These are phyloP conservation scores for Bryum argenteum DNA, from an alignment of 225 moss, liverwort and hornwort species.

Conservation along the genomic window DNA sequence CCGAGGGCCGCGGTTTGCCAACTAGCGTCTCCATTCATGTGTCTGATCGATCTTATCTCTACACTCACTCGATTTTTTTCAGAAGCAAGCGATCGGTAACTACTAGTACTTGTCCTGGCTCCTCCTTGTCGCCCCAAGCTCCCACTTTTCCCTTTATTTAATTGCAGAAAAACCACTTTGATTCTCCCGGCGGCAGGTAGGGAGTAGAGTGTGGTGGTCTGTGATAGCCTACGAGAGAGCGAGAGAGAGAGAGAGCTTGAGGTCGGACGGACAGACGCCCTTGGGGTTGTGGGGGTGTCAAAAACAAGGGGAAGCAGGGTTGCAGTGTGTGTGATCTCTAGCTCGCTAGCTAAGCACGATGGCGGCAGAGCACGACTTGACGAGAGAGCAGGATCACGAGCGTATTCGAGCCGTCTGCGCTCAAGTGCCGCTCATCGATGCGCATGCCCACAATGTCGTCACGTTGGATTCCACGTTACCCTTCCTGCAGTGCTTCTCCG, in stretches of 20 bases:
- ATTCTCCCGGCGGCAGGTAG: no score
- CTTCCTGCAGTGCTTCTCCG: slow-evolving; percentile 80
- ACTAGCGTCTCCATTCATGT: no score
- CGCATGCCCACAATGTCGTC: slow-evolving; percentile 96
- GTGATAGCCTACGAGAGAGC: no score
- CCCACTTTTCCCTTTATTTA: neutral
- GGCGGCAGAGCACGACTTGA: slow-evolving; percentile 45
- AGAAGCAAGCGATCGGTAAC: slow-evolving; percentile 19
- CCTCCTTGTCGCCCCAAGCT: neutral
- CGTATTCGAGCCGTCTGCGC: slow-evolving; percentile 71
- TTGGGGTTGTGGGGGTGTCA: slow-evolving; percentile 27
- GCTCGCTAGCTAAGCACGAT: slow-evolving; percentile 14
- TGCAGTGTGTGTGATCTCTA: neutral
- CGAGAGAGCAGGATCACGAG: slow-evolving; percentile 57
- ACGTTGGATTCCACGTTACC: slow-evolving; percentile 70
- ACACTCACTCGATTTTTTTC: slow-evolving; percentile 21
- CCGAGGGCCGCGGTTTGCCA: neutral
- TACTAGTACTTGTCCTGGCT: slow-evolving; percentile 9
- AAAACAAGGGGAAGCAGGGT: slow-evolving; percentile 6
- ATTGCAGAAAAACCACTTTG: neutral
- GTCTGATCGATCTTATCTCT: slow-evolving; percentile 38
- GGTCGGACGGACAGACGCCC: no score
- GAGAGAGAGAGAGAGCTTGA: no score
- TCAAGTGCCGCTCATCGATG: slow-evolving; percentile 80
- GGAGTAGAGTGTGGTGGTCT: no score